phyloP scores from a whole-genome alignment of 495 filamentous ascomycete genomes.

The Bryoglossum gracile region DNA sequence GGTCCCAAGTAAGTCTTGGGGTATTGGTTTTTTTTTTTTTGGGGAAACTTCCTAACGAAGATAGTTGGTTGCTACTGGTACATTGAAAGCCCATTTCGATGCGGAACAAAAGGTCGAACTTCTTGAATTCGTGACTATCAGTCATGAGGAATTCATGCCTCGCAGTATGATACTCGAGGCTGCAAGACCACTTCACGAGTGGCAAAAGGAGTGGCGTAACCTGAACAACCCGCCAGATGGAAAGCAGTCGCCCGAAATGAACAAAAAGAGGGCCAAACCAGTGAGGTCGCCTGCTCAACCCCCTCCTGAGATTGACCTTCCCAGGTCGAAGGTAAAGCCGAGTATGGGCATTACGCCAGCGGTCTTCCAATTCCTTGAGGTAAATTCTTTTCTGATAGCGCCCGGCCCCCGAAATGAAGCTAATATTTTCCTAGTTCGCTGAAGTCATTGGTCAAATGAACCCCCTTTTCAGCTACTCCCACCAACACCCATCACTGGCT shows the following conservation, averaged over 20 bases:
- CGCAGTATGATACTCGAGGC: constrained; percentile 47
- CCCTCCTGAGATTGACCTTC: constrained; percentile 52
- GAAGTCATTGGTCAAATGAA: constrained; percentile 73
- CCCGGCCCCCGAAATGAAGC: neutral
- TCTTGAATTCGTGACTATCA: constrained; percentile 57
- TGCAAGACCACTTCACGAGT: constrained; percentile 44
- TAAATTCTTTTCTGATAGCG: constrained; percentile 25
- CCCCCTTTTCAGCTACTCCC: constrained; percentile 55
- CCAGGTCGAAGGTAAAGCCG: constrained; percentile 53
- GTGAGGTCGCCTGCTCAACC: constrained; percentile 41
- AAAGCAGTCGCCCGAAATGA: constrained; percentile 66
- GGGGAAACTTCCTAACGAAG: constrained; percentile 10
- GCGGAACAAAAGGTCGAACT: constrained; percentile 62
- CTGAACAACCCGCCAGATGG: constrained; percentile 45
- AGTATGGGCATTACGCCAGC: constrained; percentile 51
- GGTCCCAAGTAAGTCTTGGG: constrained; percentile 54
- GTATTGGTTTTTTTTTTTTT: neutral
- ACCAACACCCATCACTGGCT: constrained; percentile 47
- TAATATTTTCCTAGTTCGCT: constrained; percentile 44
- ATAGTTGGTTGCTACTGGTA: constrained; percentile 58
- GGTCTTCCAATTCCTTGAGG: constrained; percentile 65
- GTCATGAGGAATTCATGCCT: constrained; percentile 63
- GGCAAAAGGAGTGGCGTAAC: constrained; percentile 48
- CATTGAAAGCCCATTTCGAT: constrained; percentile 59
- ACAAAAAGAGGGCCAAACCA: constrained; percentile 53